Evolutionary conservation across 495 filamentous ascomycete species (phyloP), one percentile per base, ranked within the genome.

Genomic region (Annulohypoxylon bovei): DNA sequence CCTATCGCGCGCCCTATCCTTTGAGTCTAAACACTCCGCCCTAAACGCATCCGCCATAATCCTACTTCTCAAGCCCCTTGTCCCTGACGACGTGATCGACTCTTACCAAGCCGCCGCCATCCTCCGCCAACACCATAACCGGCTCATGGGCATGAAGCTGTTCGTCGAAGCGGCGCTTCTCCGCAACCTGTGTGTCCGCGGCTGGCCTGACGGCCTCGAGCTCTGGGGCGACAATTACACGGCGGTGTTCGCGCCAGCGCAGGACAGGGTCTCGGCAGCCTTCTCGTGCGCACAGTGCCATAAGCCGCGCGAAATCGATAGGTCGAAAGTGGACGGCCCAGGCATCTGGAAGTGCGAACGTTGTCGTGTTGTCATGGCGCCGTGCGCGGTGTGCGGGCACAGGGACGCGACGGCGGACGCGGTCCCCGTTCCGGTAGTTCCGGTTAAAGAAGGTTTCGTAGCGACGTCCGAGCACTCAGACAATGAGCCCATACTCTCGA

Each of bases 151-250:
- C 40, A 86, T 92, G 71, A 85, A 85, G 44, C 85, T 93, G 75
- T 88, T 89, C 72, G 75, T 87, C 37, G 88, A 92, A 72, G 90
- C 92, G 20, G 84, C 90, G 5, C 82, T 90, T 30, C 83, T 94
- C 12, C 89, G 91, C 3, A 88, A 92, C 28, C 80, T 90, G 27
- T 91, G 88, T 65, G 85, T 82, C 54, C 72, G 80, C 22, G 86
- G 72, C 53, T 88, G 72, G 83, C 81, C 82, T 0, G 75, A 75
- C 32, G 83, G 79, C 6, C 73, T 85, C 23, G 75, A 79, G 0
- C 54, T 62, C 8, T 82, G 77, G 76, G 81, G 81, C 1, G 79
- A 81, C 0, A 78, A 83, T 18, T 92, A 91, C 72, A 83, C 86
- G 0, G 76, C 86, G 8, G 84, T 94, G 11, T 89, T 88, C 65